Evolutionary conservation across 768 basidiomycete species (phyloP).

Genomic region (Boletus eberwhitei): DNA sequence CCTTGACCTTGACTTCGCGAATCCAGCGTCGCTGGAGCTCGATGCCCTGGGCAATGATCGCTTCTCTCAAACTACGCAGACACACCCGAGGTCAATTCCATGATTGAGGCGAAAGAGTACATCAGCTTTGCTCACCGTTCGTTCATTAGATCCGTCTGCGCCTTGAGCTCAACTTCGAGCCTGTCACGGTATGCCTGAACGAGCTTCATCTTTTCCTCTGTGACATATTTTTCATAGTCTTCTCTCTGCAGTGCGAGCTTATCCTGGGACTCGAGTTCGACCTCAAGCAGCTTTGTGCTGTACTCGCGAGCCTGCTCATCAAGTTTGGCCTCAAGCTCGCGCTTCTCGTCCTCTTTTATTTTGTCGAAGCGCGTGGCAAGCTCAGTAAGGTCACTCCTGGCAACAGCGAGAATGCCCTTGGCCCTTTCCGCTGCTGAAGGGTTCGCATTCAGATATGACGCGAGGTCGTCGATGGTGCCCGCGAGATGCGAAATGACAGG

Average conservation of each 20-base stretch:
- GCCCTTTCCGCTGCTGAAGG: constrained; percentile 66
- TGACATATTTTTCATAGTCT: constrained; percentile 76
- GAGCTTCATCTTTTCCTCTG: constrained; percentile 70
- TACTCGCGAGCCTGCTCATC: constrained; percentile 88
- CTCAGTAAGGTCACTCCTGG: constrained; percentile 75
- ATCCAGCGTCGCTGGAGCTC: constrained; percentile 98
- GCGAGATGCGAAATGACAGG: constrained; percentile 94
- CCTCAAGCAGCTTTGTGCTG: constrained; percentile 70
- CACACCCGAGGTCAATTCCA: background rate
- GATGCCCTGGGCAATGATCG: constrained; percentile 94
- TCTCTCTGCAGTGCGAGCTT: constrained; percentile 84
- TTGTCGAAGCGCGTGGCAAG: constrained; percentile 75
- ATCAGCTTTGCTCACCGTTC: constrained; percentile 62
- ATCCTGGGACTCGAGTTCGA: constrained; percentile 84
- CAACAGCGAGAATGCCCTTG: constrained; percentile 70
- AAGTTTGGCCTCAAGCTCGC: constrained; percentile 58
- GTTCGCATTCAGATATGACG: constrained; percentile 75
- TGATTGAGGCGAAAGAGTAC: background rate
- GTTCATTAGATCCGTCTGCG: constrained; percentile 91
- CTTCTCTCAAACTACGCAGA: constrained; percentile 75
- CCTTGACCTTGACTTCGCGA: constrained; percentile 90
- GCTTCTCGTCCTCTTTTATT: constrained; percentile 76
- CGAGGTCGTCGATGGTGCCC: constrained; percentile 87
- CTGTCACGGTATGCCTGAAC: constrained; percentile 81
- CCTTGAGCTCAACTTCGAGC: constrained; percentile 78